Percentiles rank a stretch among this genome's conserved stretches.
Evolutionary conservation across 2,329 filamentous ascomycete genomes (phyloP).

Genomic region (Trichoderma simmonsii): DNA sequence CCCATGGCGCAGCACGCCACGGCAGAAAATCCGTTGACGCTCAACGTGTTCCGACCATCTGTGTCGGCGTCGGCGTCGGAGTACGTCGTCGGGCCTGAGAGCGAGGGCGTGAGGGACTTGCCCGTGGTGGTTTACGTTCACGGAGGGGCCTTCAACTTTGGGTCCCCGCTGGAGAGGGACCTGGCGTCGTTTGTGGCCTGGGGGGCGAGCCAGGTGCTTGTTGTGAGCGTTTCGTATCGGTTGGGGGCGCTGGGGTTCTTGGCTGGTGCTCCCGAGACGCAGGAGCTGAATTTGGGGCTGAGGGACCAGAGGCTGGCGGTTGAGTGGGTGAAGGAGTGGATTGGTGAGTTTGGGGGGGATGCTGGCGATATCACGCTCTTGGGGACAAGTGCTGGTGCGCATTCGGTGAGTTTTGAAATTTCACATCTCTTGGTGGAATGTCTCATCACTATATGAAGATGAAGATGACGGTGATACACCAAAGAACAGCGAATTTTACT

Average conservation of each 20-base stretch:
- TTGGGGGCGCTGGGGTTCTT: conserved; percentile 69
- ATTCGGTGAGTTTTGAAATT: conserved; percentile 46
- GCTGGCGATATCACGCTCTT: conserved; percentile 56
- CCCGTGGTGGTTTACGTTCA: conserved; percentile 60
- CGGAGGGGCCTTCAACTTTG: conserved; percentile 60
- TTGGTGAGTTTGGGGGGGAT: conserved; percentile 59
- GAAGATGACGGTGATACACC: too few relatives aligned
- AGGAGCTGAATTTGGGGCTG: conserved; percentile 61
- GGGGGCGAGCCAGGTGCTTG: conserved; percentile 50
- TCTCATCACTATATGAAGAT: neutral
- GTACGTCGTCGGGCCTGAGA: conserved; percentile 17
- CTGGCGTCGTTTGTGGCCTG: conserved; percentile 60
- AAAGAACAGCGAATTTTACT: neutral
- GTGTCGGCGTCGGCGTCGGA: conserved; percentile 3
- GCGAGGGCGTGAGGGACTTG: conserved; percentile 22
- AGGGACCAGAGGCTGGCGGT: conserved; percentile 59
- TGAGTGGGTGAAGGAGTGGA: conserved; percentile 59
- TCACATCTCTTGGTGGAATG: neutral
- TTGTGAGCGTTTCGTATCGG: conserved; percentile 60
- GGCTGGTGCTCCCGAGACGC: conserved; percentile 49
- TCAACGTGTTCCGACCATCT: conserved; percentile 48
- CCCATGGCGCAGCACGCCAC: conserved; percentile 28
- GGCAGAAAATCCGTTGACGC: conserved; percentile 52
- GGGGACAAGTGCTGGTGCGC: conserved; percentile 60
- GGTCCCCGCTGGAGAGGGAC: conserved; percentile 53